Conservation (phyloP, 148 eudicot species). For the Rhododendron williamsianum region DNA sequence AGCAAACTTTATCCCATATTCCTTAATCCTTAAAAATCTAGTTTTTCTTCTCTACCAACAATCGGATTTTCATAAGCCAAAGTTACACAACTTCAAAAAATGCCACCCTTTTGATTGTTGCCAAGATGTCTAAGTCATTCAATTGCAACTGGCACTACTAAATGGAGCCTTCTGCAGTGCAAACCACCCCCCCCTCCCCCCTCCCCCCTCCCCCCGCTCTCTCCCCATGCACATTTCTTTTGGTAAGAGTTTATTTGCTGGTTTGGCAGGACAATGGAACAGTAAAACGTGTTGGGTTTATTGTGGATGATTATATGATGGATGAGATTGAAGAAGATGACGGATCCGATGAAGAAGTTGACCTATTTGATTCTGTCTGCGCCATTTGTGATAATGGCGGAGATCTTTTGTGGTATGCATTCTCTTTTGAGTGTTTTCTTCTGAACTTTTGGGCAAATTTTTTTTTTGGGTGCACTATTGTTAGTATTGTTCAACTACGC, state of each 20-base stretch:
- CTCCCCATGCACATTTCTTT: background rate
- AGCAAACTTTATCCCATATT: background rate
- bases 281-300: constrained; percentile 19
- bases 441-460: background rate
- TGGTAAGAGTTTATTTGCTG: constrained; percentile 10
- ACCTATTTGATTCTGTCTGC: constrained; percentile 66
- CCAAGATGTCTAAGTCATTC: background rate
- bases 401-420: constrained; percentile 46
- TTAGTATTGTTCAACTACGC: background rate
- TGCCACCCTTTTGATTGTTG: background rate
- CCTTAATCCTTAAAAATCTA: background rate
- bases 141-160: background rate
- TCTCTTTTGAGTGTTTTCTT: background rate
- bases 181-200: background rate
- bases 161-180: background rate
- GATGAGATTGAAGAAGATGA: constrained; percentile 29
- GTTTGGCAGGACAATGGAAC: constrained; percentile 35
- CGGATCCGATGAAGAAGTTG: constrained; percentile 44
- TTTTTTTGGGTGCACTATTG: background rate
- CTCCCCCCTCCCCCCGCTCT: background rate
- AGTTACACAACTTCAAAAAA: background rate
- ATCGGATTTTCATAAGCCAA: background rate
- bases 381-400: constrained; percentile 94
- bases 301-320: constrained; percentile 47
- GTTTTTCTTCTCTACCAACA: background rate